Evolutionary conservation across 345 rosid species (phyloP).

Genomic region (Diplotaxis tenuifolia): DNA sequence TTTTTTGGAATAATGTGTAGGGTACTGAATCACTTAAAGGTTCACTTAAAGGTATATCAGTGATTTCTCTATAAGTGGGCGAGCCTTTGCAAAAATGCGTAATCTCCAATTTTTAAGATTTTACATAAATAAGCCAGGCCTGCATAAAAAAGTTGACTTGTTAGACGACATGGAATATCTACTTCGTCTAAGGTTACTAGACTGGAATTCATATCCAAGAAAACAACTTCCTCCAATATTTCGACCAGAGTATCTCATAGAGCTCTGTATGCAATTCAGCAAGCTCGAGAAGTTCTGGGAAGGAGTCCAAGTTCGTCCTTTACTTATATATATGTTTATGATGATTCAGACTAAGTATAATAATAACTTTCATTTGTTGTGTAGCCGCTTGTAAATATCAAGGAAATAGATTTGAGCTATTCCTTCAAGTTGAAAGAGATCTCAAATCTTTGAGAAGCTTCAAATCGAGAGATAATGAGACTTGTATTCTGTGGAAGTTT

Average conservation of each 20-base stretch:
- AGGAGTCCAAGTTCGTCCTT: background rate
- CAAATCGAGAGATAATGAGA: background rate
- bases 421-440: background rate
- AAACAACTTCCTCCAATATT: background rate
- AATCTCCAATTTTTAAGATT: background rate
- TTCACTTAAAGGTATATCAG: background rate
- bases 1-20: background rate
- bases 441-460: background rate
- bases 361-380: background rate
- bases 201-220: background rate
- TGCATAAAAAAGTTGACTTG: background rate
- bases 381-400: background rate
- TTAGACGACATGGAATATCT: background rate
- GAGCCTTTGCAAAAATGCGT: background rate
- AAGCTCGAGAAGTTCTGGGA: background rate
- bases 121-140: background rate
- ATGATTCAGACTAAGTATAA: background rate
- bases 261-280: conserved; percentile 6
- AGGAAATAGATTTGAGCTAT: conserved; percentile 1
- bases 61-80: background rate
- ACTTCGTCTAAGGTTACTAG: background rate
- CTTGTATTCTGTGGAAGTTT: background rate
- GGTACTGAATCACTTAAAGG: background rate
- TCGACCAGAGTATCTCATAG: background rate
- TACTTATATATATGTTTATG: background rate